phyloP scores from a whole-genome alignment of 257 asterid genomes.

The Lavandula angustifolia region DNA sequence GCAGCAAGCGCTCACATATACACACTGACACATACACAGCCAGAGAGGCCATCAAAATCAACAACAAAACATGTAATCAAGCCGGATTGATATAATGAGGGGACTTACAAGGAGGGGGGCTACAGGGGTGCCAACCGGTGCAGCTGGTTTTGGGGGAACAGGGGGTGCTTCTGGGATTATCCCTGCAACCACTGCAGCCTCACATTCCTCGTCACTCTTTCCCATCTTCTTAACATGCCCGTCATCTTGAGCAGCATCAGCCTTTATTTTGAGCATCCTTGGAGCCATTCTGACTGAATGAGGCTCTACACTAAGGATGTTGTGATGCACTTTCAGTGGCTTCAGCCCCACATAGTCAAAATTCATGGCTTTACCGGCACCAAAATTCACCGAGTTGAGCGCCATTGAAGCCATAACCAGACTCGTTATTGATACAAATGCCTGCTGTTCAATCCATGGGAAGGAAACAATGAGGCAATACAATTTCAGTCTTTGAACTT shows the following conservation, averaged over 20 bases:
- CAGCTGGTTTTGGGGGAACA: constrained; percentile 62
- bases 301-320: constrained; percentile 32
- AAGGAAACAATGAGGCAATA: background rate
- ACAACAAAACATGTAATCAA: background rate
- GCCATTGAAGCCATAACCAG: constrained; percentile 46
- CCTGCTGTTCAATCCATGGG: constrained; percentile 3
- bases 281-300: constrained; percentile 26
- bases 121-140: constrained; percentile 79
- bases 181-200: constrained; percentile 90
- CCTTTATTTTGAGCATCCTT: constrained; percentile 38
- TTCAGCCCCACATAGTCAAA: constrained; percentile 44
- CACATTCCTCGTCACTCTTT: constrained; percentile 68
- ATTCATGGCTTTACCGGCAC: constrained; percentile 36
- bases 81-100: background rate
- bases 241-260: constrained; percentile 41
- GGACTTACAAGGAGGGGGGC: constrained; percentile 59
- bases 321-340: constrained; percentile 37
- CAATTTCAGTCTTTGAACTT: background rate
- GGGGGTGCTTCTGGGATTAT: constrained; percentile 89
- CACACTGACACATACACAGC: background rate
- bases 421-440: constrained; percentile 8
- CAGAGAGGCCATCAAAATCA: constrained; percentile 6
- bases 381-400: constrained; percentile 40
- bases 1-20: constrained; percentile 3
- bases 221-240: constrained; percentile 54